Evolutionary conservation across 1,139 yeast species (phyloP).

Genomic region (Pneumocystis canis): DNA sequence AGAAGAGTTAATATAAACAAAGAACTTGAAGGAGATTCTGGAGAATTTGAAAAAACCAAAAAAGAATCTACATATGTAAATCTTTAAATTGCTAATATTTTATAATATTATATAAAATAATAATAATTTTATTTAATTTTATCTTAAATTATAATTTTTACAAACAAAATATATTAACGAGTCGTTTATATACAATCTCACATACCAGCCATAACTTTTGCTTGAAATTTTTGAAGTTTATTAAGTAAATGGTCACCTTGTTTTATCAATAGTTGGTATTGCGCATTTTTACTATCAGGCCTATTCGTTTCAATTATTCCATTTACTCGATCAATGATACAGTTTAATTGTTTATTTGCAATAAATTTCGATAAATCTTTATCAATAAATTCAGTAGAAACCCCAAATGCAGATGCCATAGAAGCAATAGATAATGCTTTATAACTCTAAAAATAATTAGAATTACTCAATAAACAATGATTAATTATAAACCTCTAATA

Average conservation of each 20-base stretch:
- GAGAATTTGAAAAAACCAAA: background rate
- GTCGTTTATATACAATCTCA: background rate
- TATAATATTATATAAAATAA: background rate
- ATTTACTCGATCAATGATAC: slow-evolving; percentile 89
- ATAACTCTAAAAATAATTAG: slow-evolving; percentile 37
- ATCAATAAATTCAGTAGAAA: slow-evolving; percentile 64
- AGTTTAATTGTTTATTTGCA: slow-evolving; percentile 83
- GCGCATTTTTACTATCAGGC: slow-evolving; percentile 90
- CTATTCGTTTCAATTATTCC: slow-evolving; percentile 93
- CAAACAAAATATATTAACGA: background rate
- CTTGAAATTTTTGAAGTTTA: slow-evolving; percentile 89
- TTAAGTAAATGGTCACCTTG: slow-evolving; percentile 89
- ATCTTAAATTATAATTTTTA: background rate
- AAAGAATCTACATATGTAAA: background rate
- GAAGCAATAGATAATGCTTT: slow-evolving; percentile 76
- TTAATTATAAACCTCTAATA: slow-evolving; percentile 38
- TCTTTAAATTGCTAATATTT: background rate
- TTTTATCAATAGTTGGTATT: slow-evolving; percentile 73
- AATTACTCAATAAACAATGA: background rate
- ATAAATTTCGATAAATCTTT: slow-evolving; percentile 73
- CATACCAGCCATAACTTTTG: slow-evolving; percentile 48
- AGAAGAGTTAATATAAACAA: background rate
- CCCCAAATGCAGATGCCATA: slow-evolving; percentile 90
- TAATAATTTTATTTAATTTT: background rate
- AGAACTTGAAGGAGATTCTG: background rate